A percentile compares a stretch with the other conserved stretches of the same genome.
These are phyloP conservation scores for Coemansia sp. DNA, from an alignment of 192 early-diverging fungal genomes.

Conservation along the genomic window DNA sequence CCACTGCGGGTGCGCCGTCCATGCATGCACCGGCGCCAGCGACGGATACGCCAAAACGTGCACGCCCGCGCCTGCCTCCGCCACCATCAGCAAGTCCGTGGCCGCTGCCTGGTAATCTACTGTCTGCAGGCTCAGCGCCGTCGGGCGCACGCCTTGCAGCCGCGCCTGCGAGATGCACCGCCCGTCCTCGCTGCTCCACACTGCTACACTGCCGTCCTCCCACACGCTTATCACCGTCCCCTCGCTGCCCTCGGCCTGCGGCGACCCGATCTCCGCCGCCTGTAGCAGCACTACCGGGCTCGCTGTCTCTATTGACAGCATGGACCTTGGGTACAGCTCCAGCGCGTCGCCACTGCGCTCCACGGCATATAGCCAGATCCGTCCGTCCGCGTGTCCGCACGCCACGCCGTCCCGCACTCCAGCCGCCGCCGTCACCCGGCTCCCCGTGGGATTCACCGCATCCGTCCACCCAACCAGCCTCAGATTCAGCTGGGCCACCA, in stretches of 20 bases:
- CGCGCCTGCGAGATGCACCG: conserved; percentile 38
- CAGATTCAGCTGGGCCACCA: conserved; percentile 22
- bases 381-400: conserved; percentile 37
- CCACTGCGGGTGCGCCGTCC: conserved; percentile 42
- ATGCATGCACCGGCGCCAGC: conserved; percentile 40
- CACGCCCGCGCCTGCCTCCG: conserved; percentile 18
- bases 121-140: conserved; percentile 20
- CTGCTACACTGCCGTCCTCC: conserved; percentile 27
- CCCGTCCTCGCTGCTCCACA: conserved; percentile 40
- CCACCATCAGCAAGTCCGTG: conserved; percentile 38
- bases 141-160: conserved; percentile 24
- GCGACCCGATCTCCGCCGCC: conserved; percentile 24
- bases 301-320: conserved; percentile 27
- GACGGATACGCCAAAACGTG: conserved; percentile 41
- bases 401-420: conserved; percentile 26
- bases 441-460: conserved; percentile 25
- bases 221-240: conserved; percentile 33
- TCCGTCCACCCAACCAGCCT: conserved; percentile 39
- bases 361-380: conserved; percentile 41
- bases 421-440: conserved; percentile 22
- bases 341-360: not conserved
- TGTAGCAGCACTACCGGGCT: conserved; percentile 19
- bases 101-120: conserved; percentile 36
- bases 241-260: conserved; percentile 25
- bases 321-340: conserved; percentile 21